Base-by-base conservation (phyloP, 2,329 filamentous ascomycete species). In the Dendrostoma leiphaemia region DNA sequence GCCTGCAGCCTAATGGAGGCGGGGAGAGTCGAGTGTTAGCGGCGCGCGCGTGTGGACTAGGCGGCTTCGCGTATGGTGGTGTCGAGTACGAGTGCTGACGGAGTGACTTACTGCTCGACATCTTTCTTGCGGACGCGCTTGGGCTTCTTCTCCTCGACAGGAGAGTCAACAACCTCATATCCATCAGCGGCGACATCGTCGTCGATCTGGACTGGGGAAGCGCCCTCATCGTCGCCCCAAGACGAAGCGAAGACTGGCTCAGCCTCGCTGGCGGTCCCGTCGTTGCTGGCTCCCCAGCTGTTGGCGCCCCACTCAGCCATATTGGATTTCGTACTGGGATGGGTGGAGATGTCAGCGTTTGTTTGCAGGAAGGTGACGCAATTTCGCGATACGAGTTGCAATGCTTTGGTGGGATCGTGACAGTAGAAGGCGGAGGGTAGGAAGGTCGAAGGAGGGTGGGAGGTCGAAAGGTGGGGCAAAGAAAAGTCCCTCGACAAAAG, bases 111-210 rank as follows among this genome's bases (percentile, higher is more conserved):
- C 56, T 51, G 28, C 38, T 58, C 44, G 17, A 58, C 38, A 9
- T 55, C 56, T 34, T 32, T 55, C 32, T 57, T 45, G 24, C 55
- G 55, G 32, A 57, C 15, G 15, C 55, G 55, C 37, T 28, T 50
- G 6, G 51, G 37, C 48, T 51, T 57, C n/a, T 26, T 31, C 19
- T 31, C 47, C 15, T 51, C 35, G n/a, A 26, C 32, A 13, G 29
- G 7, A 13, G 29, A 15, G n/a, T 46, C 17, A 17, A 15, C n/a
- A 23, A 13, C 19, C 10, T 46, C 44, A 28, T 19, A 23, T 3
- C 28, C 44, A 9, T 34, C 44, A 10, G 6, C 4, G 15, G 6
- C 17, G 29, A 41, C 38, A 8, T 23, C 21, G 21, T 23, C n/a
- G 38, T 26, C 38, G n/a, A n/a, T n/a, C 38, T 41, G 21, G 38